phyloP scores from a whole-genome alignment of 2,329 filamentous ascomycete species.

The Beauveria pseudobassiana region DNA sequence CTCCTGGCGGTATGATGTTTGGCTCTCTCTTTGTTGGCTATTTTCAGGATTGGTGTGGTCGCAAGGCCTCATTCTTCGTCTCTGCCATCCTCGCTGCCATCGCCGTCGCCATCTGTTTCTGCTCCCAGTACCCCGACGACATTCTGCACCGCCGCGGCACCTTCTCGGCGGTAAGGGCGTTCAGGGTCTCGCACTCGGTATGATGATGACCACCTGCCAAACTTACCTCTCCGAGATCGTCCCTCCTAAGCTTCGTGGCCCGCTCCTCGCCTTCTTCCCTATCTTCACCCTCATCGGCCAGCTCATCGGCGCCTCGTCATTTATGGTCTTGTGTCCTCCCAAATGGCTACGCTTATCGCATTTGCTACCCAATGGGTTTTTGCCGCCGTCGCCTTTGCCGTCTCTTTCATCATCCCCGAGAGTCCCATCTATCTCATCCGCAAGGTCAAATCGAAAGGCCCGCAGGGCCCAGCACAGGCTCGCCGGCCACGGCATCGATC shows the following conservation, averaged over 20 bases:
- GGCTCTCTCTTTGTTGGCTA: conserved; percentile 30
- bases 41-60: conserved; percentile 33
- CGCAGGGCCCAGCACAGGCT: conserved; percentile 41
- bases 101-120: conserved; percentile 26
- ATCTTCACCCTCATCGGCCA: conserved; percentile 42
- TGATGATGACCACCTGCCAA: conserved; percentile 33
- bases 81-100: conserved; percentile 29
- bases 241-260: conserved; percentile 36
- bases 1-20: conserved; percentile 30
- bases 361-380: conserved; percentile 39
- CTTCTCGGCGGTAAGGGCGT: conserved; percentile 37
- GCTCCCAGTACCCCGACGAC: conserved; percentile 16
- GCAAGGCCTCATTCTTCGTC: conserved; percentile 27
- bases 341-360: conserved; percentile 29
- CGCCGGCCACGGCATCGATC: conserved; percentile 31
- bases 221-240: conserved; percentile 46
- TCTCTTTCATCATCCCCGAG: conserved; percentile 41
- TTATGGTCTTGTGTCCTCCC: conserved; percentile 23
- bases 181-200: conserved; percentile 37
- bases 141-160: conserved; percentile 25
- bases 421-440: conserved; percentile 42
- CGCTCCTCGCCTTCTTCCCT: conserved; percentile 40
- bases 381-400: conserved; percentile 32
- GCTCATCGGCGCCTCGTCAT: conserved; percentile 37
- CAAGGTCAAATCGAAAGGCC: conserved; percentile 31